Conservation (phyloP, 179 eudicot species). For the Drosera spatulata region DNA sequence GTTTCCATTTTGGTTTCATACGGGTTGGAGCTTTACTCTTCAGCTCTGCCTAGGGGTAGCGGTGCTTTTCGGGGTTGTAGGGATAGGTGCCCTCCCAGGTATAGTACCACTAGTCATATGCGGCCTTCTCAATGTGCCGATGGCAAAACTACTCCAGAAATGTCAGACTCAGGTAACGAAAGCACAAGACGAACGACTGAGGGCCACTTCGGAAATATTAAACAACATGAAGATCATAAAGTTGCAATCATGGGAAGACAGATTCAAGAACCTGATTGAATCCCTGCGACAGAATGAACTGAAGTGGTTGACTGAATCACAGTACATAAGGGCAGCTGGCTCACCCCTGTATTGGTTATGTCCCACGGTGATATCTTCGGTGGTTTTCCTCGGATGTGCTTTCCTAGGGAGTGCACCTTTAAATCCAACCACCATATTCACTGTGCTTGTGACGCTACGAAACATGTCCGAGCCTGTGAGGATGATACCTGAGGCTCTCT, state of each 20-base stretch:
- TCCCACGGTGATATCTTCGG: slow-evolving; percentile 55
- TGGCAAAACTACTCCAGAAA: slow-evolving; percentile 42
- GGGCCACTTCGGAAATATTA: slow-evolving; percentile 50
- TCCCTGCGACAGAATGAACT: slow-evolving; percentile 40
- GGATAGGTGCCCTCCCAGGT: slow-evolving; percentile 54
- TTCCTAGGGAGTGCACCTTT: slow-evolving; percentile 45
- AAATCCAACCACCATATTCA: slow-evolving; percentile 56
- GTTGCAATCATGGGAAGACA: slow-evolving; percentile 66
- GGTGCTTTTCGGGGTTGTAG: slow-evolving; percentile 42
- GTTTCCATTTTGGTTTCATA: too few relatives aligned
- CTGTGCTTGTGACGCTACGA: slow-evolving; percentile 51
- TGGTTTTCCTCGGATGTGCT: slow-evolving; percentile 42
- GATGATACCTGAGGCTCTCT: slow-evolving; percentile 50
- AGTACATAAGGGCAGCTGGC: slow-evolving; percentile 23
- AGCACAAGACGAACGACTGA: slow-evolving; percentile 50
- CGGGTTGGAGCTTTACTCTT: slow-evolving; percentile 30
- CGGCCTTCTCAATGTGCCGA: slow-evolving; percentile 38
- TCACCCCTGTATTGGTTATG: slow-evolving; percentile 62
- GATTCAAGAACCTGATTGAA: slow-evolving; percentile 35
- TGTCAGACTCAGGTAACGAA: slow-evolving; percentile 45
- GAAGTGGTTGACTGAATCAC: slow-evolving; percentile 38
- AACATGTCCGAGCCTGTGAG: slow-evolving; percentile 60
- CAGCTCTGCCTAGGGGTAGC: slow-evolving; percentile 42
- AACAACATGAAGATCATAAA: slow-evolving; percentile 65
- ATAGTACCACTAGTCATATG: slow-evolving; percentile 47